phyloP scores from a whole-genome alignment of 2,329 filamentous ascomycete species.

The Hymenoscyphus fructigenus region DNA sequence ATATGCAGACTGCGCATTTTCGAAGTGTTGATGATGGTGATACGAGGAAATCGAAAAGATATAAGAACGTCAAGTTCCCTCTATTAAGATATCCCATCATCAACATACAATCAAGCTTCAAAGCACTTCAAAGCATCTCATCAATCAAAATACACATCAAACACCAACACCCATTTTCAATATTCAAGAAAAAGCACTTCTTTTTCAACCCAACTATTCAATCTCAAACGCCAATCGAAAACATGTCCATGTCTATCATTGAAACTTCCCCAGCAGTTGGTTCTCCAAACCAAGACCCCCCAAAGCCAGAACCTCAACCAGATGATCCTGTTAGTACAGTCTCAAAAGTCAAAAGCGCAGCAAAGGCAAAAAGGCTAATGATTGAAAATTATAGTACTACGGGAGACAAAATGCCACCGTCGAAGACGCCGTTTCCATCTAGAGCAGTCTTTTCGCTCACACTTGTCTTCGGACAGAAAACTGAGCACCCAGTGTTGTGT shows the following conservation, averaged over 20 bases:
- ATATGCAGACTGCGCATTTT: not conserved
- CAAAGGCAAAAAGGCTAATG: not conserved
- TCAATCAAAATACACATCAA: not conserved
- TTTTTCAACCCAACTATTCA: not conserved
- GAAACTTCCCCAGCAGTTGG: not conserved
- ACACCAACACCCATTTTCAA: not conserved
- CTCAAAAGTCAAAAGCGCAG: not conserved
- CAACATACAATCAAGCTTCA: not conserved
- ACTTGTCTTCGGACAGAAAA: not conserved
- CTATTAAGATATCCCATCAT: not conserved
- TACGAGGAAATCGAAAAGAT: not conserved
- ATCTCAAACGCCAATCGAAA: not conserved
- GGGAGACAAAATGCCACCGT: not conserved
- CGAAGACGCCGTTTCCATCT: not conserved
- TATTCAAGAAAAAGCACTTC: not conserved
- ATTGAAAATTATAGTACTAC: not conserved
- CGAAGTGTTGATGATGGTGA: not conserved
- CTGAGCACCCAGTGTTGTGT: not conserved
- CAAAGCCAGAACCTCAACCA: slow-evolving; percentile 10
- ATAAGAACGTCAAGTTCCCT: not conserved
- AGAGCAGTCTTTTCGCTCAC: not conserved
- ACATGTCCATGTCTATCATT: not conserved
- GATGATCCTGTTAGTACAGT: slow-evolving; percentile 8
- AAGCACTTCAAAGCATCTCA: not conserved
- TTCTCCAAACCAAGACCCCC: not conserved